Evolutionary conservation across 2,329 filamentous ascomycete genomes (phyloP).

Genomic region (Hypomyces perniciosus): DNA sequence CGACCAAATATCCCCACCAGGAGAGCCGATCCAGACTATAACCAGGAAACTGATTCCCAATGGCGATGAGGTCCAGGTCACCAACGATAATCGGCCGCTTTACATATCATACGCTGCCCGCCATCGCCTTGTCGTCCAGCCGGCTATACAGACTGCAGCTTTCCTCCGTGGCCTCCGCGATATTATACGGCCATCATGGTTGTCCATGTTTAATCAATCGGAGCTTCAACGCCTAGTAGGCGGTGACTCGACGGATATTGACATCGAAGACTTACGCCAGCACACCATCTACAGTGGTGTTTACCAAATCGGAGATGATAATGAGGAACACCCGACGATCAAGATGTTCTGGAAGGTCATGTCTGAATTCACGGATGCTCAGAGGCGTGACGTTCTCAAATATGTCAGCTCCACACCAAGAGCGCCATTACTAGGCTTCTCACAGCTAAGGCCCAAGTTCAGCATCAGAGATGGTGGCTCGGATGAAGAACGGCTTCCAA

Average conservation of each 20-base stretch:
- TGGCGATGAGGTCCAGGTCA: conserved; percentile 73
- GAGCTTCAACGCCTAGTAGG: conserved; percentile 92
- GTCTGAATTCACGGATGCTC: conserved; percentile 64
- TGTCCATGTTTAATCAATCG: conserved; percentile 97
- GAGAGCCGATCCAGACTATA: conserved; percentile 50
- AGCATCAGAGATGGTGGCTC: conserved; percentile 72
- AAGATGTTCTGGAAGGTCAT: conserved; percentile 90
- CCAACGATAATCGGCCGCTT: conserved; percentile 85
- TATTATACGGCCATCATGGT: conserved; percentile 88
- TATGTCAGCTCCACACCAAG: conserved; percentile 93
- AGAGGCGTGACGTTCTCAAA: conserved; percentile 81
- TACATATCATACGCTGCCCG: conserved; percentile 90
- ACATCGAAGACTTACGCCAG: conserved; percentile 75
- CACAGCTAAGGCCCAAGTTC: conserved; percentile 76
- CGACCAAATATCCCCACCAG: conserved; percentile 52
- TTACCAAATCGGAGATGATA: conserved; percentile 85
- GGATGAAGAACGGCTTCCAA: conserved; percentile 69
- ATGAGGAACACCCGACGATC: conserved; percentile 77
- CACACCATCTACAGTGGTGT: conserved; percentile 86
- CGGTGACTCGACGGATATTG: conserved; percentile 78
- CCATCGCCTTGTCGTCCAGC: conserved; percentile 78
- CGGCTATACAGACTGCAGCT: conserved; percentile 72
- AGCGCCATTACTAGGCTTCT: conserved; percentile 83
- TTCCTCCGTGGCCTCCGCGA: conserved; percentile 80
- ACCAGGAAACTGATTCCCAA: conserved; percentile 71